Evolutionary conservation across 352 stramenopile species (phyloP).

Genomic region (Phytopythium kandeliae): DNA sequence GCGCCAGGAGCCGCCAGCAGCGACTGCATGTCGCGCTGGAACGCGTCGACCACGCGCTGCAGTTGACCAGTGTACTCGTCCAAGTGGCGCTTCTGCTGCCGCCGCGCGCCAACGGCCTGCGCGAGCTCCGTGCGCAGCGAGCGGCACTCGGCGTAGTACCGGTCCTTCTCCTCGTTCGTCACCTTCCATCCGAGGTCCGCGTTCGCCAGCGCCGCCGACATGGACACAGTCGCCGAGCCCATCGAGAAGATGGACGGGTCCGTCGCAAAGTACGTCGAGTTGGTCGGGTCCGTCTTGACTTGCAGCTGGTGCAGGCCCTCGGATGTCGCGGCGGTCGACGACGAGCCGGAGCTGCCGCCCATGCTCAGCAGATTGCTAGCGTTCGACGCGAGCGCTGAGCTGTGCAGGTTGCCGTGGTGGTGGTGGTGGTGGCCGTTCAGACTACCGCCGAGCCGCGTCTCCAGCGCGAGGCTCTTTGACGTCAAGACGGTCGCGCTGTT

Average conservation of each 20-base stretch:
- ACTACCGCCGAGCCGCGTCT: constrained; percentile 51
- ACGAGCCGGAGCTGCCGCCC: constrained; percentile 9
- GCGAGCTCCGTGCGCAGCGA: constrained; percentile 61
- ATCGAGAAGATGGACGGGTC: constrained; percentile 59
- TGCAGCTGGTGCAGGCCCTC: constrained; percentile 24
- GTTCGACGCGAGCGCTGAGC: constrained; percentile 13
- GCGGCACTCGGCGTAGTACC: constrained; percentile 62
- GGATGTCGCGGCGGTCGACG: constrained; percentile 8
- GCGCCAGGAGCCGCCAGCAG: constrained; percentile 21
- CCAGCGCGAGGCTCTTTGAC: constrained; percentile 61
- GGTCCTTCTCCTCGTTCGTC: constrained; percentile 49
- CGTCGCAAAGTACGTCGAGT: constrained; percentile 62
- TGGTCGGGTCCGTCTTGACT: constrained; percentile 60
- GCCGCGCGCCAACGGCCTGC: constrained; percentile 36
- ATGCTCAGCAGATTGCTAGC: background rate
- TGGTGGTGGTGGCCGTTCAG: constrained; percentile 25
- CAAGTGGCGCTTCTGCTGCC: constrained; percentile 33
- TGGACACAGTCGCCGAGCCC: constrained; percentile 23
- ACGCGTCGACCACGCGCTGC: constrained; percentile 48
- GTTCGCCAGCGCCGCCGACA: constrained; percentile 21
- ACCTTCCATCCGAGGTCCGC: constrained; percentile 34
- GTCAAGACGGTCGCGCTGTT: constrained; percentile 76
- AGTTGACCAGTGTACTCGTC: constrained; percentile 35
- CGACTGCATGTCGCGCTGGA: constrained; percentile 45
- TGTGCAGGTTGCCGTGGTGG: too few species aligned